These are phyloP conservation scores for Madurella mycetomatis DNA, from an alignment of 2,329 filamentous ascomycete genomes.

Conservation along the genomic window DNA sequence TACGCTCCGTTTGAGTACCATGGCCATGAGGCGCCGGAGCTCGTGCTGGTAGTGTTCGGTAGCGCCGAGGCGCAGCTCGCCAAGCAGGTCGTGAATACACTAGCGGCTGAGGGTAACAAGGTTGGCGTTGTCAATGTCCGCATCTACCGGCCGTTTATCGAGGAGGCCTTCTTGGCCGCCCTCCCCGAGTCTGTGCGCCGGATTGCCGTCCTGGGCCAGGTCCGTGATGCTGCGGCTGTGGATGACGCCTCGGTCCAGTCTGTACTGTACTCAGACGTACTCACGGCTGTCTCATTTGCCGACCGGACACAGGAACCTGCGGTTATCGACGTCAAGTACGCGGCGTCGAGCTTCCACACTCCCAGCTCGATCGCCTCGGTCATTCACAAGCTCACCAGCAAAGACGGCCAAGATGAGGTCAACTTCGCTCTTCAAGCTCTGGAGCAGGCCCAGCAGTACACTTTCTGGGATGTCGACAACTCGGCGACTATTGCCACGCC, in stretches of 20 bases:
- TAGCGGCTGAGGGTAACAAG: slow-evolving; percentile 68
- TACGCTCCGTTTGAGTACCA: slow-evolving; percentile 94
- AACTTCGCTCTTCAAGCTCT: slow-evolving; percentile 37
- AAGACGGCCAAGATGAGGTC: slow-evolving; percentile 49
- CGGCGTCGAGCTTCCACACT: slow-evolving; percentile 58
- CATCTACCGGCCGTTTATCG: slow-evolving; percentile 90
- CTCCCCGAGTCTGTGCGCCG: slow-evolving; percentile 71
- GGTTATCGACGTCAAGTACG: slow-evolving; percentile 85
- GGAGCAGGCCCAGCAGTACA: slow-evolving; percentile 71
- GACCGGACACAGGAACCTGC: slow-evolving; percentile 57
- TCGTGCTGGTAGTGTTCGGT: slow-evolving; percentile 87
- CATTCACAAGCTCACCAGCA: slow-evolving; percentile 47
- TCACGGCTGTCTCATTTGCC: slow-evolving; percentile 79
- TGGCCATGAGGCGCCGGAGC: slow-evolving; percentile 73
- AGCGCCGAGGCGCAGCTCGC: slow-evolving; percentile 85
- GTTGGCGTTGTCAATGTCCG: slow-evolving; percentile 88
- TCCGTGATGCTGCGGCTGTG: slow-evolving; percentile 67
- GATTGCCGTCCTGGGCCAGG: slow-evolving; percentile 85
- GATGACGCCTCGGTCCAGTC: slow-evolving; percentile 74
- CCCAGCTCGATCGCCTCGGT: slow-evolving; percentile 50
- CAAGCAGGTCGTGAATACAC: slow-evolving; percentile 69
- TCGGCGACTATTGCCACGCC: slow-evolving; percentile 64
- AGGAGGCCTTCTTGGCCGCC: slow-evolving; percentile 83
- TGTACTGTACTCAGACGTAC: slow-evolving; percentile 84
- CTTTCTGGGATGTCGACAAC: slow-evolving; percentile 87